Evolutionary conservation across 208 protist species (phyloP).

Genomic region (Wallacemonas sp.): DNA sequence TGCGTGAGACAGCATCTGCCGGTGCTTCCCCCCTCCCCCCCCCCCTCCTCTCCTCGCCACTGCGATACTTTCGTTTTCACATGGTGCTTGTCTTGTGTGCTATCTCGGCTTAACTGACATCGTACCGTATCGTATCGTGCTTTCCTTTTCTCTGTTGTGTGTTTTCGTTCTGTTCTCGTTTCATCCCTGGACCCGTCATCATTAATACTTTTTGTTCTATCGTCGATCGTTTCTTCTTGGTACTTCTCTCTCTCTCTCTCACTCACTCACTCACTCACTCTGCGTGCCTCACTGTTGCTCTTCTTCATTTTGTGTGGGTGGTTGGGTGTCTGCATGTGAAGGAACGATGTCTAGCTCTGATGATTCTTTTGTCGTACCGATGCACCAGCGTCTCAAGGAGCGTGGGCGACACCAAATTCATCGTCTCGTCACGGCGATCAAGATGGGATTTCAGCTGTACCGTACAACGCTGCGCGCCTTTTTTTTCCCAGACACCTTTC

Average conservation of each 20-base stretch:
- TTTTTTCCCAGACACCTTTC: constrained; percentile 75
- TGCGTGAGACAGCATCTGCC: too few relatives aligned
- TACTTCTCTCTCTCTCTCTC: constrained; percentile 6
- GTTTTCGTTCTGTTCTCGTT: constrained; percentile 9
- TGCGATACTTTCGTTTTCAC: too few relatives aligned
- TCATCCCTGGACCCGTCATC: neutral
- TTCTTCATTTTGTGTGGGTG: constrained; percentile 10
- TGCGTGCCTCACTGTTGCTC: neutral
- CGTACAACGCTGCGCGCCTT: constrained; percentile 55
- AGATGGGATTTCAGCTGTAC: constrained; percentile 21
- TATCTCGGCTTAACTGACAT: too few relatives aligned
- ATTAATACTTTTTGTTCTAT: constrained; percentile 2
- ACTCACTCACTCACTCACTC: neutral
- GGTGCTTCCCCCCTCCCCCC: too few relatives aligned
- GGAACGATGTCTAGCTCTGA: neutral
- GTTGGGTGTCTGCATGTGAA: neutral
- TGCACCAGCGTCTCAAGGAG: constrained; percentile 12
- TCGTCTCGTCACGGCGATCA: neutral
- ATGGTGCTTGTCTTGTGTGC: too few relatives aligned
- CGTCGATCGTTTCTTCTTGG: neutral
- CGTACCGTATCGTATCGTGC: neutral
- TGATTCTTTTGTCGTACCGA: neutral
- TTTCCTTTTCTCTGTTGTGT: constrained; percentile 2
- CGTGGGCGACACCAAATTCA: neutral
- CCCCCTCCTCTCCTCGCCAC: too few relatives aligned